These are phyloP conservation scores for Apophysomyces trapeziformis DNA, from an alignment of 371 early-diverging fungal genomes.

Conservation along the genomic window DNA sequence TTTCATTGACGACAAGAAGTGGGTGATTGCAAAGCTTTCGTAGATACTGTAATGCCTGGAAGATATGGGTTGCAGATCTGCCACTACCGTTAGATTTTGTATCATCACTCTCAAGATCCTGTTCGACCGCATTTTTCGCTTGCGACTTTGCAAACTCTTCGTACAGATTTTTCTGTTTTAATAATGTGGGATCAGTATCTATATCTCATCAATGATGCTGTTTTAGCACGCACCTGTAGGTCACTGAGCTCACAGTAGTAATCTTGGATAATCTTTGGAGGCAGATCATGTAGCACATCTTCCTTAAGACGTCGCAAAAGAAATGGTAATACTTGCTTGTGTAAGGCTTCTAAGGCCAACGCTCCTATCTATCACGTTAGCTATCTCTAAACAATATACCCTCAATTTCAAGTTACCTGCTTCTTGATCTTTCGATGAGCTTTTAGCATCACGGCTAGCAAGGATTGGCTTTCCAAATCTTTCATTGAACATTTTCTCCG, in stretches of 20 bases:
- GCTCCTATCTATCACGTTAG: constrained; percentile 62
- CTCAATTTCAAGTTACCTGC: constrained; percentile 44
- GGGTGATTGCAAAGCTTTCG: constrained; percentile 98
- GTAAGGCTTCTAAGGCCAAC: constrained; percentile 90
- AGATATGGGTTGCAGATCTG: constrained; percentile 82
- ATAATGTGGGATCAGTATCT: not conserved
- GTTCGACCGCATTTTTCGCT: constrained; percentile 56
- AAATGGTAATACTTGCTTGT: constrained; percentile 98
- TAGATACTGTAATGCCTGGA: constrained; percentile 96
- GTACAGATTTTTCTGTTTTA: constrained; percentile 78
- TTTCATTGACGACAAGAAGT: constrained; percentile 81
- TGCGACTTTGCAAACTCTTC: constrained; percentile 83
- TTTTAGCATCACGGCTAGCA: constrained; percentile 88
- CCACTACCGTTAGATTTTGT: constrained; percentile 30
- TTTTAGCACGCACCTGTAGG: constrained; percentile 53
- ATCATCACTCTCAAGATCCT: constrained; percentile 43
- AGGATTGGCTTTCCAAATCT: constrained; percentile 91
- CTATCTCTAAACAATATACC: constrained; percentile 2
- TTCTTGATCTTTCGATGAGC: constrained; percentile 81
- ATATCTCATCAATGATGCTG: not conserved
- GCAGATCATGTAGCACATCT: constrained; percentile 98
- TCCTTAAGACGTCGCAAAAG: constrained; percentile 97
- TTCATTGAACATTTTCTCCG: constrained; percentile 90
- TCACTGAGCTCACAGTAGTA: constrained; percentile 96
- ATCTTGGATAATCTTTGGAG: constrained; percentile 99